Base-by-base conservation (phyloP, 306 rosid genomes). In the Herpetospermum pedunculosum region DNA sequence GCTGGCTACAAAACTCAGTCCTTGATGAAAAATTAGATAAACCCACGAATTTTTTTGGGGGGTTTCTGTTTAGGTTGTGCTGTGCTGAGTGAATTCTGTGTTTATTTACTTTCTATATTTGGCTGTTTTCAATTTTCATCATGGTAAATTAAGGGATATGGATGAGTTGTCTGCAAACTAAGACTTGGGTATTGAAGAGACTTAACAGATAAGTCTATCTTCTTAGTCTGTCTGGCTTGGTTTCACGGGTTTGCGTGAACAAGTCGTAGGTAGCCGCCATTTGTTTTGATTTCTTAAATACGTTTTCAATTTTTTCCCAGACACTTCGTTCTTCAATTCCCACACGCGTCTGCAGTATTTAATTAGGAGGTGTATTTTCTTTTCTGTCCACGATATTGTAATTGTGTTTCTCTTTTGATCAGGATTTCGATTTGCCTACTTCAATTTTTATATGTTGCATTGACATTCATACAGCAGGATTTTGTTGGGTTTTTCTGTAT, bases 71-170 rank as follows among this genome's bases (percentile, higher is more conserved):
- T 70, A 47, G 74, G 37, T 43, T 26, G 54, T 13, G 40, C 7
- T 10, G 6, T 13, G 40, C 8, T 2, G 35, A 28, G 41, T 70
- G 57, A 70, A 70, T 6, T 46, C 44, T 44, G 55, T 44, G 73
- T 44, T 67, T 69, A 44, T 69, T 69, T 70, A 70, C 74, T 16
- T 29, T 11, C 58, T 28, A 28, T 44, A 18, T 70, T 49, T 28
- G 37, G 18, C 58, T 25, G 58, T 43, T 70, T 69, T 69, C 40
- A 48, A 13, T 46, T 4, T 68, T 48, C n/a, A n/a, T n/a, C n/a
- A n/a, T n/a, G 57, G 74, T 69, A 70, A 44, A 70, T 47, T 28
- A 47, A 44, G 38, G 82, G 81, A 71, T 76, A 28, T 62, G 73
- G 38, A 9, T 46, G 74, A 70, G 57, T 47, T 70, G 58, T 70